A percentile compares a stretch with the other conserved stretches of the same genome.
phyloP scores from a whole-genome alignment of 2,329 filamentous ascomycete genomes.

The Sporothrix globosa region DNA sequence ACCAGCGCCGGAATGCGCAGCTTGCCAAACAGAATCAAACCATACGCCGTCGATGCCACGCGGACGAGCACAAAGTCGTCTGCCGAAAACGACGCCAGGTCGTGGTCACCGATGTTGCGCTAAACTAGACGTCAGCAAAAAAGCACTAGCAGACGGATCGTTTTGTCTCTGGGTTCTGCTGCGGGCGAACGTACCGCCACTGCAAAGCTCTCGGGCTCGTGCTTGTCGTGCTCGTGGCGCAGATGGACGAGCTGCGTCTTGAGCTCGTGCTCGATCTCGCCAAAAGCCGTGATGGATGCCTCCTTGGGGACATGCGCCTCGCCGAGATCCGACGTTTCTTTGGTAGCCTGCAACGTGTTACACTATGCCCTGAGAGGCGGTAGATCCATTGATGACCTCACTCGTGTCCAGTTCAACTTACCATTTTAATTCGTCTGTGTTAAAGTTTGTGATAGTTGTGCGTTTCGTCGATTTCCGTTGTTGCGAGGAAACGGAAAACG shows the following conservation, averaged over 20 bases:
- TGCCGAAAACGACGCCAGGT: conserved; percentile 46
- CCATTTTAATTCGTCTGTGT: conserved; percentile 2
- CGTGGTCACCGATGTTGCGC: conserved; percentile 45
- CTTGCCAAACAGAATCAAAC: conserved; percentile 55
- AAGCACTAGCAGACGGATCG: too few relatives aligned
- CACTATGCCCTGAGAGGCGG: neutral
- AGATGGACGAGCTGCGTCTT: conserved; percentile 56
- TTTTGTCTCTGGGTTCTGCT: too few relatives aligned
- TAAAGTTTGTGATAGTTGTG: neutral
- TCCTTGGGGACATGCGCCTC: conserved; percentile 54
- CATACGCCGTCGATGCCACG: conserved; percentile 52
- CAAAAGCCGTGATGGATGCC: conserved; percentile 56
- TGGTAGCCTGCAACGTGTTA: conserved; percentile 48
- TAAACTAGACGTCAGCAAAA: neutral
- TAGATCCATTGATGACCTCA: neutral
- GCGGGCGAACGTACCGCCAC: conserved; percentile 46
- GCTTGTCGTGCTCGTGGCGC: conserved; percentile 52
- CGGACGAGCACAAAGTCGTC: conserved; percentile 52
- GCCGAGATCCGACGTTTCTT: conserved; percentile 57
- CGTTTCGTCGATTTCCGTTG: neutral
- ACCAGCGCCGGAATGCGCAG: conserved; percentile 51
- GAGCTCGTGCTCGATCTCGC: conserved; percentile 54
- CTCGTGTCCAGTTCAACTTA: neutral
- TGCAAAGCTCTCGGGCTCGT: conserved; percentile 58
- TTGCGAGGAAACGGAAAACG: neutral